Base-by-base conservation (phyloP, 2,329 filamentous ascomycete species). In the Pestalotiopsis sp. region DNA sequence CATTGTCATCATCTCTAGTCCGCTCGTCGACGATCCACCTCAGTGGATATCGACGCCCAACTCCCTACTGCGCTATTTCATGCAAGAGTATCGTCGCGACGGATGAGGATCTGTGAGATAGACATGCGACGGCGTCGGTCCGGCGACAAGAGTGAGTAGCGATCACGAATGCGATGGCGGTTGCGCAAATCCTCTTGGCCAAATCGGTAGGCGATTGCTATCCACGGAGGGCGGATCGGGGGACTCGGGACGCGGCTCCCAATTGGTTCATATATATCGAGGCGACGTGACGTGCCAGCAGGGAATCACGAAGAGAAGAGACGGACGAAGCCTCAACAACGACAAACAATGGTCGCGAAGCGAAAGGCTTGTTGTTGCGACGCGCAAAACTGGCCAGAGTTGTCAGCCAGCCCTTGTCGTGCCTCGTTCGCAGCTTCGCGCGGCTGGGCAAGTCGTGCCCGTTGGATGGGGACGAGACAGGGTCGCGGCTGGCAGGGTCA, bases 1-100 rank as follows among this genome's bases (percentile, higher is more conserved):
- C 82, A 91, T 88, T 81, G 87, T 90, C 91, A 94, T 94, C 91
- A 92, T 93, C 77, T 84, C 78, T 76, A 65, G 69, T 71, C 68
- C 56, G 71, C 65, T 67, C 65, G 83, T 82, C 86, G 85, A 85
- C 78, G 84, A 86, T 85, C 86, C 87, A 89, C 87, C 63, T 75
- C 75, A 76, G 86, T 88, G 87, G 87, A 88, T 86, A 85, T 86
- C 85, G 85, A 88, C 84, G 76, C 76, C 73, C 74, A 76, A 75
- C 76, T 76, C 77, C 79, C 65, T 38, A 17, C 74, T 74, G 78
- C 77, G 79, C 79, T 84, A 83, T 85, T 78, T 84, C 84, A 84
- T 85, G 80, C 83, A 84, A 80, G 74, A 72, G 38, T 59, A 27
- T 64, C 31, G 66, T 61, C 27, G 61, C 49, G 66, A 38, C 45